Evolutionary conservation across 345 rosid species (phyloP).

Genomic region (Hevea brasiliensis): DNA sequence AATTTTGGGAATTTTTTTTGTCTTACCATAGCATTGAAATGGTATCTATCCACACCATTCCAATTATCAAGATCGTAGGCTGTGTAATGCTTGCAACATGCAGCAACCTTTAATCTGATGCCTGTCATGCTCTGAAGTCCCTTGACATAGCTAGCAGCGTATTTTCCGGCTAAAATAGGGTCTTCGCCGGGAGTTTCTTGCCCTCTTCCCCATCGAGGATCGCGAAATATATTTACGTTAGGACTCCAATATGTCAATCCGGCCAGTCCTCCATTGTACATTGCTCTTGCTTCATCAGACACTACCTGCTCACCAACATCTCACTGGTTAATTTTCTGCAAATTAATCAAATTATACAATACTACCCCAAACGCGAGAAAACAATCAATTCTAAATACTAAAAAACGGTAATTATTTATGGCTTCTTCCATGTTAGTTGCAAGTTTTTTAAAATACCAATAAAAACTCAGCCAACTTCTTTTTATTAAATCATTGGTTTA

Average conservation of each 20-base stretch:
- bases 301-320: slow-evolving; percentile 21
- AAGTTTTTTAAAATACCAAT: too few relatives aligned
- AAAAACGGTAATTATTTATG: too few relatives aligned
- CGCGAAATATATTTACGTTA: slow-evolving; percentile 31
- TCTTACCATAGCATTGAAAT: slow-evolving; percentile 79
- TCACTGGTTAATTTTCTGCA: too few relatives aligned
- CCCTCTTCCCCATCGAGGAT: slow-evolving; percentile 38
- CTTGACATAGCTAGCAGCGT: slow-evolving; percentile 34
- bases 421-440: too few relatives aligned
- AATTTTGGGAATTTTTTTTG: not conserved
- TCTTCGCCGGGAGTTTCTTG: slow-evolving; percentile 42
- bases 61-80: slow-evolving; percentile 97
- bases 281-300: slow-evolving; percentile 40
- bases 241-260: slow-evolving; percentile 41
- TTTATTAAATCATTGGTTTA: too few relatives aligned
- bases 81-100: slow-evolving; percentile 95
- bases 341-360: too few relatives aligned
- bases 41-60: slow-evolving; percentile 85
- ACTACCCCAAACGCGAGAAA: too few relatives aligned
- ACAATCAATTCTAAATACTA: too few relatives aligned
- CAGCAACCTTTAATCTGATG: slow-evolving; percentile 79
- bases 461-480: too few relatives aligned
- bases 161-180: slow-evolving; percentile 30
- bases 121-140: slow-evolving; percentile 43
- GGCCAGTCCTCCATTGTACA: slow-evolving; percentile 34